A percentile compares a stretch with the other conserved stretches of the same genome.
phyloP scores from a whole-genome alignment of 2,329 filamentous ascomycete species.

The Diaporthe aspalathi region DNA sequence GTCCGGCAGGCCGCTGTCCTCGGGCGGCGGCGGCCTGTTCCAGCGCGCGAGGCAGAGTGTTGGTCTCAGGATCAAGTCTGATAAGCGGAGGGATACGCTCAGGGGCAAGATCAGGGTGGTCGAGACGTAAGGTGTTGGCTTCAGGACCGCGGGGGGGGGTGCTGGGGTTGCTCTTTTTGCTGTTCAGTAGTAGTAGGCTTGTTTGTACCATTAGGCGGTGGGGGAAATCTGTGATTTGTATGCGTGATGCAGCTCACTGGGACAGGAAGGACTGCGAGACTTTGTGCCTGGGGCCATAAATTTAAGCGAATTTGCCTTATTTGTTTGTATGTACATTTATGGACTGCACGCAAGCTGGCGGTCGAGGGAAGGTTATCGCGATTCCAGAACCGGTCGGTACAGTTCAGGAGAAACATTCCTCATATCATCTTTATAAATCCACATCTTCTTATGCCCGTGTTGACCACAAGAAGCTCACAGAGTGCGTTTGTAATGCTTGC shows the following conservation, averaged over 20 bases:
- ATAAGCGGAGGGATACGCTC: conserved; percentile 32
- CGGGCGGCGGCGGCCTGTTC: conserved; percentile 20
- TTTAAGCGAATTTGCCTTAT: too few relatives aligned
- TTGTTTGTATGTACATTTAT: too few relatives aligned
- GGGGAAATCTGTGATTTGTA: background rate
- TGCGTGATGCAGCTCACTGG: background rate
- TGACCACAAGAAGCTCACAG: background rate
- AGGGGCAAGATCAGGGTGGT: conserved; percentile 33
- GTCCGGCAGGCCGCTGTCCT: background rate
- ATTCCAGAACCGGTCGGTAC: too few relatives aligned
- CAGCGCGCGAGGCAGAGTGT: conserved; percentile 35
- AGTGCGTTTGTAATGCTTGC: too few relatives aligned
- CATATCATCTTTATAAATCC: background rate
- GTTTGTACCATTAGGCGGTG: background rate
- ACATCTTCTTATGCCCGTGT: background rate
- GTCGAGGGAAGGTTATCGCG: too few relatives aligned
- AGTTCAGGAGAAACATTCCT: background rate
- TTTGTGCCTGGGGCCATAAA: too few relatives aligned
- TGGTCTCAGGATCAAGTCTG: conserved; percentile 19
- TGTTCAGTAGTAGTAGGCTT: too few relatives aligned
- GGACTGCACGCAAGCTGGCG: too few relatives aligned
- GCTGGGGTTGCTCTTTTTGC: background rate
- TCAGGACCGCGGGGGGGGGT: too few relatives aligned
- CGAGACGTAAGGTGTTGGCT: background rate
- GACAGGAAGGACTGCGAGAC: too few relatives aligned